Evolutionary conservation across 805 yeast genomes (phyloP), one percentile per base, ranked within the genome.

Genomic region (Candida namnaoensis): DNA sequence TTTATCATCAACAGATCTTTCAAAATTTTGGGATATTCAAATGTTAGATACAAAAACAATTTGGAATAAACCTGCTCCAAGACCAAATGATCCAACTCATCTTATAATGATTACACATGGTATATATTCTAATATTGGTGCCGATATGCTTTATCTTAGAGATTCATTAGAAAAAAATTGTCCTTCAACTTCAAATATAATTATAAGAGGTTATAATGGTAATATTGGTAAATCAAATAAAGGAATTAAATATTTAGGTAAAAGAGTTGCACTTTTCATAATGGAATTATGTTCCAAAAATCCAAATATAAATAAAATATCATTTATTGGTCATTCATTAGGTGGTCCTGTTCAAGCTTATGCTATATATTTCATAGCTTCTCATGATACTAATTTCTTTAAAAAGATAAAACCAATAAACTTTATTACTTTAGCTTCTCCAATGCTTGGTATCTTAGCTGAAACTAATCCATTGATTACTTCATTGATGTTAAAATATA

Each of bases 341-440:
- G 99, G 99, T 14, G 99, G 99, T 0, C 75, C 86, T 14, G 84
- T 84, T 9, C 97, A 91, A 63, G 78, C 95, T 0, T 91, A 85
- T 70, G 95, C 98, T 1, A 68, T 93, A 35, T 93, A 91, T 3
- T 83, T 88, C 56, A 72, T 93, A 5, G 42, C 69, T 12, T 57
- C 64, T 8, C 57, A 75, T 44, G 70, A 79, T 45, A 95, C 96
- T 0, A 72, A 76, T 51, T 78, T 88, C 49, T 88, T 91, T 54
- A 58, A 73, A 13, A 61, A 64, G 12, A 68, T 83, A 12, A 69
- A 73, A 47, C 96, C 97, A 0, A 71, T 80, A 15, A 85, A 88
- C 57, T 87, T 88, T 52, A 71, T 93, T 32, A 71, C 93, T 0
- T 50, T 93, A 50, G 97, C 99, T 0, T 75, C 95, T 5, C 99